Percentiles rank a stretch among this genome's conserved stretches.
Evolutionary conservation across 768 basidiomycete species (phyloP).

Genomic region (Ramaria rubella): DNA sequence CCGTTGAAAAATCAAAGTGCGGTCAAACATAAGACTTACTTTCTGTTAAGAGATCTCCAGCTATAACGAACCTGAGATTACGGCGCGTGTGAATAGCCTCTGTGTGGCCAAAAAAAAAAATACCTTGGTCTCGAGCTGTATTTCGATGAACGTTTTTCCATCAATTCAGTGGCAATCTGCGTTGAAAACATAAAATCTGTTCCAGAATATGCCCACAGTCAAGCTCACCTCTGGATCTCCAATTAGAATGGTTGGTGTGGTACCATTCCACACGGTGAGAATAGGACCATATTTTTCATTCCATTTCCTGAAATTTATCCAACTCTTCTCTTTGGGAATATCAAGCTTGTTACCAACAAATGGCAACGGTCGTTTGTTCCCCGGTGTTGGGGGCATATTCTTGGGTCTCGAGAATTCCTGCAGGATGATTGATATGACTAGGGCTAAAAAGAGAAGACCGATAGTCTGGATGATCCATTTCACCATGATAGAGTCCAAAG

Average conservation of each 20-base stretch:
- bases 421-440: neutral
- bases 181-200: neutral
- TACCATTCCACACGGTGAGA: slow-evolving; percentile 17
- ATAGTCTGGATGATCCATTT: neutral
- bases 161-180: slow-evolving; percentile 11
- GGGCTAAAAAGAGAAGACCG: neutral
- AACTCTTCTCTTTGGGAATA: slow-evolving; percentile 15
- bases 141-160: slow-evolving; percentile 16
- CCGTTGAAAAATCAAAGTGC: neutral
- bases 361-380: slow-evolving; percentile 11
- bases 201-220: neutral
- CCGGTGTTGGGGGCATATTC: slow-evolving; percentile 13
- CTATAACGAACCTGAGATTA: slow-evolving; percentile 11
- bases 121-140: slow-evolving; percentile 18
- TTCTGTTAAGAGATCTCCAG: slow-evolving; percentile 17
- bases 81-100: neutral
- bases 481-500: neutral
- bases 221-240: slow-evolving; percentile 5
- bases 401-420: slow-evolving; percentile 10
- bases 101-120: neutral
- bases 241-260: slow-evolving; percentile 16
- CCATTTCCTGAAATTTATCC: slow-evolving; percentile 16
- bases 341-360: slow-evolving; percentile 13
- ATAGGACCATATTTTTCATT: slow-evolving; percentile 15
- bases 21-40: slow-evolving; percentile 3